phyloP scores from a whole-genome alignment of 768 basidiomycete genomes.

The Russula abietina region DNA sequence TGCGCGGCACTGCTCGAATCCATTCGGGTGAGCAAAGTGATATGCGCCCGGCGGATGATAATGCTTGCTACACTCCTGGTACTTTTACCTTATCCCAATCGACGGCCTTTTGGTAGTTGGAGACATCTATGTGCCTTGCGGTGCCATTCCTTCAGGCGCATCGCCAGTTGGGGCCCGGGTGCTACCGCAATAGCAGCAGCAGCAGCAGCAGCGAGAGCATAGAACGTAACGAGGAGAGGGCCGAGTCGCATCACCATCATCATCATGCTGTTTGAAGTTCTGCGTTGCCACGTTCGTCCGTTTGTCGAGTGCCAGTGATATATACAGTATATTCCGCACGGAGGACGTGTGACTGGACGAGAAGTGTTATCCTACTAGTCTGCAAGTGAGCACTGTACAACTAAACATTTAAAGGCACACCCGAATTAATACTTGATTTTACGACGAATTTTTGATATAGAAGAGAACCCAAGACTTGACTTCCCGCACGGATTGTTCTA shows the following conservation, averaged over 20 bases:
- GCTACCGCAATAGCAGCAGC: not conserved
- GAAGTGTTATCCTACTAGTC: not conserved
- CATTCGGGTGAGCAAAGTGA: slow-evolving; percentile 54
- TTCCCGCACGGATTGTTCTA: too few relatives aligned
- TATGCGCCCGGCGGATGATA: slow-evolving; percentile 55
- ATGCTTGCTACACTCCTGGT: slow-evolving; percentile 30
- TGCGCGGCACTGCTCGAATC: slow-evolving; percentile 50
- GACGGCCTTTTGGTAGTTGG: not conserved
- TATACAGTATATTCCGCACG: not conserved
- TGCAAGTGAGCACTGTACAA: too few relatives aligned
- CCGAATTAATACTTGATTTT: too few relatives aligned
- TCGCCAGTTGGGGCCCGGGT: not conserved
- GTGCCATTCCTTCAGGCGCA: not conserved
- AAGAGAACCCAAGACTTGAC: too few relatives aligned
- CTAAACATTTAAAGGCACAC: too few relatives aligned
- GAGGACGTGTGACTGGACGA: too few relatives aligned
- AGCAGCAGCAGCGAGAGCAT: not conserved
- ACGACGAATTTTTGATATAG: not conserved
- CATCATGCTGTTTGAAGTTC: not conserved
- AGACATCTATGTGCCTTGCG: not conserved
- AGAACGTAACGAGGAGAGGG: not conserved
- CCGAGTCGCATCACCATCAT: too few relatives aligned
- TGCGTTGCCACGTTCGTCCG: not conserved
- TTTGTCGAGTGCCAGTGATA: not conserved
- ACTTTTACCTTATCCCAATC: not conserved